A percentile compares a stretch with the other conserved stretches of the same genome.
Conservation (phyloP, 1,284 basidiomycete species). For the Naganishia sp. region DNA sequence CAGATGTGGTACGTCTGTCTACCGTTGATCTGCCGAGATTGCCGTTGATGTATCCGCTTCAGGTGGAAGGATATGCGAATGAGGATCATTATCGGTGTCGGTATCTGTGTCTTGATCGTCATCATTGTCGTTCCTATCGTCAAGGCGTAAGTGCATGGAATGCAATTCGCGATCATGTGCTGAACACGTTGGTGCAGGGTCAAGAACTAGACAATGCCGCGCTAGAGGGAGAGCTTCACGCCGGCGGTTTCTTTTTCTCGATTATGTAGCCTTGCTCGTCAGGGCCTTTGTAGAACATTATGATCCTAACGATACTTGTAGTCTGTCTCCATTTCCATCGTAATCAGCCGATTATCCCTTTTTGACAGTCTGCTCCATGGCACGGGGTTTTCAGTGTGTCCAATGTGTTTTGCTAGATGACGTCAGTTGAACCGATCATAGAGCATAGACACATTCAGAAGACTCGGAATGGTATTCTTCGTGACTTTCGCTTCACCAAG, state of each 20-base stretch:
- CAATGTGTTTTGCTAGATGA: not conserved
- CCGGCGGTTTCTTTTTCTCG: not conserved
- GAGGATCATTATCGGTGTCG: slow-evolving; percentile 68
- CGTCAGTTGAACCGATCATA: slow-evolving; percentile 2
- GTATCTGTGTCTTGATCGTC: slow-evolving; percentile 81
- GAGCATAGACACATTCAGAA: not conserved
- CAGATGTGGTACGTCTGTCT: slow-evolving; percentile 62
- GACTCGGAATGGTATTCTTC: no score
- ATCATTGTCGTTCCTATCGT: slow-evolving; percentile 92
- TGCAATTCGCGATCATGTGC: not conserved
- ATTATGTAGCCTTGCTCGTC: not conserved
- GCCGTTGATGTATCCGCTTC: slow-evolving; percentile 17
- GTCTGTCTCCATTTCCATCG: not conserved
- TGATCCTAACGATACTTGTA: slow-evolving; percentile 22
- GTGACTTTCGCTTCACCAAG: not conserved
- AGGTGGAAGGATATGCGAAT: slow-evolving; percentile 98
- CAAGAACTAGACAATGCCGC: slow-evolving; percentile 16
- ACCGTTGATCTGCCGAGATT: slow-evolving; percentile 19
- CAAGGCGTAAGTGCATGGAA: slow-evolving; percentile 60
- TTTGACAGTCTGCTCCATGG: not conserved
- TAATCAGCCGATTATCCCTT: not conserved
- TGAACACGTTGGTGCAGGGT: not conserved
- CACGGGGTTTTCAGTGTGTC: not conserved
- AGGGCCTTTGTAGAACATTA: slow-evolving; percentile 16
- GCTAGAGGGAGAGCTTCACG: not conserved